These are phyloP conservation scores for Cyberlindnera mycetangii DNA, from an alignment of 805 yeast species.

Conservation along the genomic window DNA sequence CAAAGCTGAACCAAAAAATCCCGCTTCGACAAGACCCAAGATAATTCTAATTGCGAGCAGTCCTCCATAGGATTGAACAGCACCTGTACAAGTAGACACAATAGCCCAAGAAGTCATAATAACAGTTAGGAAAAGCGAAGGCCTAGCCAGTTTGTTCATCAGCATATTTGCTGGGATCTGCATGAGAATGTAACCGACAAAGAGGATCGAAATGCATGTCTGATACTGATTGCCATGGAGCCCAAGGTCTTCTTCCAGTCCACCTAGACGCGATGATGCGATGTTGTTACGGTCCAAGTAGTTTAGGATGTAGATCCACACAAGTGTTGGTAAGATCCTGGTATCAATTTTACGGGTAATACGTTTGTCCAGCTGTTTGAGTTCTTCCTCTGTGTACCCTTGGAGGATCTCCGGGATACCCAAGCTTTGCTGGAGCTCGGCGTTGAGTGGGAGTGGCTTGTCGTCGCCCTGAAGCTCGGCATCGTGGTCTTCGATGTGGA, in stretches of 20 bases:
- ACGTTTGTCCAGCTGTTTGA: conserved; percentile 39
- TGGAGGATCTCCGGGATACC: conserved; percentile 26
- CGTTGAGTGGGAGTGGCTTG: conserved; percentile 1
- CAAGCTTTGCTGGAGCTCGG: conserved; percentile 14
- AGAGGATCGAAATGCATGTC: conserved; percentile 49
- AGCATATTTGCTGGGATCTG: conserved; percentile 47
- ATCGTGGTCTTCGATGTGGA: conserved; percentile 3
- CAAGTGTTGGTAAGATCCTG: conserved; percentile 47
- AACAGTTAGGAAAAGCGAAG: conserved; percentile 46
- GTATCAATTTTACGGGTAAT: conserved; percentile 47
- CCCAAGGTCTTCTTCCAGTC: conserved; percentile 43
- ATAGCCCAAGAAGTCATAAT: conserved; percentile 49
- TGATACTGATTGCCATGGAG: conserved; percentile 44
- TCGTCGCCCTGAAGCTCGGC: not conserved
- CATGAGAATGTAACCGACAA: conserved; percentile 49
- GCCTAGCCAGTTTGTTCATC: conserved; percentile 43
- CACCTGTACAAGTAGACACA: conserved; percentile 36
- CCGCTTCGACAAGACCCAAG: conserved; percentile 45
- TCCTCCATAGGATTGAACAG: conserved; percentile 29
- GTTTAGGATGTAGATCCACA: conserved; percentile 49
- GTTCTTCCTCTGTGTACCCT: conserved; percentile 36
- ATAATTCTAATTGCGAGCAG: conserved; percentile 35
- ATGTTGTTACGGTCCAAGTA: conserved; percentile 49
- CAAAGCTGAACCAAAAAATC: conserved; percentile 48
- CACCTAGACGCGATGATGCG: conserved; percentile 48